Conservation (phyloP, 2,329 filamentous ascomycete genomes). For the Colletotrichum lupini region DNA sequence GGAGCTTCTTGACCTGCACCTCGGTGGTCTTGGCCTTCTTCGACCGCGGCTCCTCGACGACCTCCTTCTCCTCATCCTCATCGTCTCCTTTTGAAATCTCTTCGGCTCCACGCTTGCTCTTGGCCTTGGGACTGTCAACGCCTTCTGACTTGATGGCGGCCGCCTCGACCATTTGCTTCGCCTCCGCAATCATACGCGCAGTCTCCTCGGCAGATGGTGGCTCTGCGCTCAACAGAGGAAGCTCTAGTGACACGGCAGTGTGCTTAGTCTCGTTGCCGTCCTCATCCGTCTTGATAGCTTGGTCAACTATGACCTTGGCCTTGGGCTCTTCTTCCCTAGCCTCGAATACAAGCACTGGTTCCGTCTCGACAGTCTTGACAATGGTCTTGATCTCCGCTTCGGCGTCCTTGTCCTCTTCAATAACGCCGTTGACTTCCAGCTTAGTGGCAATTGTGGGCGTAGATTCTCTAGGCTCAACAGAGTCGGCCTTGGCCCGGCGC, state of each 20-base stretch:
- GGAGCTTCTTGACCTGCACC: slow-evolving; percentile 84
- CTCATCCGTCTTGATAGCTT: slow-evolving; percentile 65
- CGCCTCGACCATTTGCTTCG: slow-evolving; percentile 87
- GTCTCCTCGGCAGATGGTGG: slow-evolving; percentile 82
- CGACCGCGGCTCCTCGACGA: slow-evolving; percentile 58
- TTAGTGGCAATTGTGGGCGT: slow-evolving; percentile 37
- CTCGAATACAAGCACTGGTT: slow-evolving; percentile 59
- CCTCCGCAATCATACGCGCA: slow-evolving; percentile 84
- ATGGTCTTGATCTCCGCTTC: slow-evolving; percentile 47
- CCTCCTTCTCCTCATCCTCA: slow-evolving; percentile 59
- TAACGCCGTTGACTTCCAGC: slow-evolving; percentile 43
- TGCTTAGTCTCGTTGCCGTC: slow-evolving; percentile 74
- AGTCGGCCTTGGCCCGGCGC: slow-evolving; percentile 58
- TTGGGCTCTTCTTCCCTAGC: slow-evolving; percentile 67
- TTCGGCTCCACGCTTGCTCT: slow-evolving; percentile 79
- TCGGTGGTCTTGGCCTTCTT: slow-evolving; percentile 85
- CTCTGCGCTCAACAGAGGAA: slow-evolving; percentile 70
- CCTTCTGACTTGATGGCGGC: slow-evolving; percentile 57
- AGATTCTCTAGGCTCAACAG: slow-evolving; percentile 44
- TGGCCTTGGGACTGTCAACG: slow-evolving; percentile 45
- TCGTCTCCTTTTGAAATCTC: slow-evolving; percentile 77
- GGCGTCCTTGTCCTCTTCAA: slow-evolving; percentile 42
- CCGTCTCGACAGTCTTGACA: slow-evolving; percentile 62
- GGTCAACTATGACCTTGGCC: slow-evolving; percentile 77
- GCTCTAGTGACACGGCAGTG: slow-evolving; percentile 80